phyloP scores from a whole-genome alignment of 2,329 filamentous ascomycete genomes.

The Beauveria sp. region DNA sequence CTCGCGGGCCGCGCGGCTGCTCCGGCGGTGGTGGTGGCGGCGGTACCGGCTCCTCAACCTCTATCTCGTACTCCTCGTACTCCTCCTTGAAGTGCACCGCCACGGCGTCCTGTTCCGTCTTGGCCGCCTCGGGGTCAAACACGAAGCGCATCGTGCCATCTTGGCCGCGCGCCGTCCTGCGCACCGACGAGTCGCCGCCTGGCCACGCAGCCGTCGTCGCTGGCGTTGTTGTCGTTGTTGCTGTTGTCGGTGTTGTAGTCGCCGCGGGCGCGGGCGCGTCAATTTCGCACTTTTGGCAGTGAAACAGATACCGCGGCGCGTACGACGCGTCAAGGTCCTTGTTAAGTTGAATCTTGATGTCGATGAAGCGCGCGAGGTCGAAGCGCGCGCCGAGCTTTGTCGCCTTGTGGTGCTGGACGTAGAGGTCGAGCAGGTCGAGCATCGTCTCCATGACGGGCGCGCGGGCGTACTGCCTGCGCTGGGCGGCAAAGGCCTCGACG shows the following conservation, averaged over 20 bases:
- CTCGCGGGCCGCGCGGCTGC: constrained; percentile 6
- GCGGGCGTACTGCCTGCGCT: constrained; percentile 39
- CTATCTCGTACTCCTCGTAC: constrained; percentile 68
- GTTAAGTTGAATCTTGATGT: constrained; percentile 80
- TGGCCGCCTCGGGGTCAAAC: constrained; percentile 70
- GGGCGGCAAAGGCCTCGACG: constrained; percentile 40
- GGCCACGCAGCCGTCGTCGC: constrained; percentile 29
- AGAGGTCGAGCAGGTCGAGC: constrained; percentile 84
- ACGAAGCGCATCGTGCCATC: constrained; percentile 85
- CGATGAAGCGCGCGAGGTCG: constrained; percentile 71
- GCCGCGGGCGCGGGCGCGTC: constrained; percentile 18
- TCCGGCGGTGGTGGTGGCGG: constrained; percentile 23
- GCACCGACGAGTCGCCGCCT: constrained; percentile 23
- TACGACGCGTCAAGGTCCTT: constrained; percentile 62
- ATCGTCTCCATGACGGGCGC: constrained; percentile 64
- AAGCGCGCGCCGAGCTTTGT: constrained; percentile 69
- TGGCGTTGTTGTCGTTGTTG: constrained; percentile 21
- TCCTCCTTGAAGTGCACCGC: constrained; percentile 63
- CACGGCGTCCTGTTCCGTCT: constrained; percentile 61
- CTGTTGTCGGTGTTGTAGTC: constrained; percentile 12
- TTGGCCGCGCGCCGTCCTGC: constrained; percentile 32
- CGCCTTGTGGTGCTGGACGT: constrained; percentile 70
- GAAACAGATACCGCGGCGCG: constrained; percentile 56
- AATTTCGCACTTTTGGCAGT: constrained; percentile 44
- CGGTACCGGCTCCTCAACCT: constrained; percentile 59